Conservation (phyloP, 2,329 filamentous ascomycete species). For the Ophiocordyceps camponoti-rufipedis region DNA sequence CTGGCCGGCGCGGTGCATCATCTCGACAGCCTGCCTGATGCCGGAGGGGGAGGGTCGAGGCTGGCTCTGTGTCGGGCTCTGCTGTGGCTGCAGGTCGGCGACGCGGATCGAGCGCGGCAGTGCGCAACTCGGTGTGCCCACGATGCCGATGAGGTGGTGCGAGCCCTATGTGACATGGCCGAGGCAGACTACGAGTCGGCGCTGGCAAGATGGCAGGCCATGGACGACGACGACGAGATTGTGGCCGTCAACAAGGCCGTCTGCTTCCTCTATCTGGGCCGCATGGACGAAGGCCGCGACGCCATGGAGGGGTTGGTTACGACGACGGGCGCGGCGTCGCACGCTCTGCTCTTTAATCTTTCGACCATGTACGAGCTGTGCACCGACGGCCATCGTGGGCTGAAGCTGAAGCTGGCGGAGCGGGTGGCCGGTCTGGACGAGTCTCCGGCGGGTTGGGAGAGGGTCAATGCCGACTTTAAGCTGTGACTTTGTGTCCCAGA, state of each 20-base stretch:
- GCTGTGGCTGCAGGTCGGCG: conserved; percentile 62
- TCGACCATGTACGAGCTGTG: conserved; percentile 84
- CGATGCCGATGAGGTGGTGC: conserved; percentile 28
- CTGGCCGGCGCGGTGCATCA: conserved; percentile 61
- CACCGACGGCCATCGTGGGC: conserved; percentile 51
- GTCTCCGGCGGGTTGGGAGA: conserved; percentile 47
- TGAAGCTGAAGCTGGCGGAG: conserved; percentile 57
- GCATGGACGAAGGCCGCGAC: conserved; percentile 50
- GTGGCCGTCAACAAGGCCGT: conserved; percentile 69
- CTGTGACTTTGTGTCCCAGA: conserved; percentile 22
- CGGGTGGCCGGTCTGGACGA: conserved; percentile 42
- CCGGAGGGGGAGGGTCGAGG: conserved; percentile 15
- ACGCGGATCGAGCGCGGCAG: conserved; percentile 46
- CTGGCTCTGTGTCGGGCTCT: conserved; percentile 37
- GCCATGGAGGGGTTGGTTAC: conserved; percentile 50
- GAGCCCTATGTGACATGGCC: conserved; percentile 59
- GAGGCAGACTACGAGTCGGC: conserved; percentile 55
- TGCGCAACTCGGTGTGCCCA: conserved; percentile 22
- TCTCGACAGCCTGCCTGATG: conserved; percentile 36
- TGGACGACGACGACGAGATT: conserved; percentile 40
- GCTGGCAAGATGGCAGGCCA: conserved; percentile 38
- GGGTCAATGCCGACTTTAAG: conserved; percentile 59
- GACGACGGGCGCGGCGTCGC: conserved; percentile 43
- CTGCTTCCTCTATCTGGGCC: conserved; percentile 64
- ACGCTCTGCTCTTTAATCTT: conserved; percentile 74